Evolutionary conservation across 306 rosid genomes (phyloP), one percentile per base, ranked within the genome.

Genomic region (Pyrus communis): DNA sequence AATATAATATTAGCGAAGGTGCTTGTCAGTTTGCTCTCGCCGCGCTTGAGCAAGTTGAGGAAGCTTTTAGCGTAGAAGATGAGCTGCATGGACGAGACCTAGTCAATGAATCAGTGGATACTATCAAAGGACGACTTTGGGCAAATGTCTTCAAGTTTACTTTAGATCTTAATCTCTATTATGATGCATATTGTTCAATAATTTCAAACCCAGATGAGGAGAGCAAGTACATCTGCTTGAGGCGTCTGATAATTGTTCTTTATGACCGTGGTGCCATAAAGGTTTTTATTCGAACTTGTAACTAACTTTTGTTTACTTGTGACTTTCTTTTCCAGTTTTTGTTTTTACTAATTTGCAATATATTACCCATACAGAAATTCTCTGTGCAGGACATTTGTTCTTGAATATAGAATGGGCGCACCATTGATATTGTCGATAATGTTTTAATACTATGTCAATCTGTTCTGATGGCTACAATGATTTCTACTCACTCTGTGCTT

Each of bases 1-100:
- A 89, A 69, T 81, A 92, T 81, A 88, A 85, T 75, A 78, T 95
- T 38, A 92, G 90, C 69, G 94, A 90, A 80, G 98, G 97, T 79
- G 96, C 96, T 82, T 89, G 85, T 86, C 91, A 92, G 87, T 95
- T 95, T 86, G 98, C 95, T 74, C 98, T 92, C 76, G 96, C 98
- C 77, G 97, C 98, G 33, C 98, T 95, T 35, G 98, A 92, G 90
- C 95, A 87, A 84, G 97, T 90, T 76, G 98, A 92, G 76, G 98
- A 95, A 82, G 93, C 91, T 77, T 77, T 76, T 18, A 55, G 46
- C 61, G 65, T 69, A 76, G 79, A 84, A 28, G 90, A 76, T 75
- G 85, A 84, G 51, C n/a, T 65, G 59, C 59, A 21, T 78, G 75
- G 28, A 61, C 40, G 70, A 71, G 85, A 83, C 79, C 81, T 83